These are phyloP conservation scores for Plasmodium vinckei DNA, from an alignment of 169 alveolate genomes.

Conservation along the genomic window DNA sequence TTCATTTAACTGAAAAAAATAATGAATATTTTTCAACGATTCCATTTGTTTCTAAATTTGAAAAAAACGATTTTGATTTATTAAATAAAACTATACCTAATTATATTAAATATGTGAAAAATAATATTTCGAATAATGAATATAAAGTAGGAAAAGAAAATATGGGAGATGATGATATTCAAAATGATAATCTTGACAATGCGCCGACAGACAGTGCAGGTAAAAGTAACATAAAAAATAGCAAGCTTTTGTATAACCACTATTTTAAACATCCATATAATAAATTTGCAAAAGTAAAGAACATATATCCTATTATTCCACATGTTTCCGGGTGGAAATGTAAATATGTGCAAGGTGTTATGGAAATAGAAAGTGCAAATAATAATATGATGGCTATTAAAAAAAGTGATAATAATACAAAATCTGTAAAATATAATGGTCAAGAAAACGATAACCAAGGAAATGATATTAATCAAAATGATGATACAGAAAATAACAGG, in stretches of 20 bases:
- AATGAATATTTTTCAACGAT: conserved; percentile 26
- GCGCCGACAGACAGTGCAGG: neutral
- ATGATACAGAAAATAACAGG: neutral
- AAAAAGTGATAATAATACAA: neutral
- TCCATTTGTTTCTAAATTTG: conserved; percentile 37
- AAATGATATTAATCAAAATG: neutral
- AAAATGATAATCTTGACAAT: neutral
- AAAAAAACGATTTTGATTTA: conserved; percentile 44
- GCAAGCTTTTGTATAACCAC: conserved; percentile 14
- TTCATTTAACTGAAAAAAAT: conserved; percentile 25
- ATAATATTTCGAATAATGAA: conserved; percentile 5
- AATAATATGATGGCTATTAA: conserved; percentile 7
- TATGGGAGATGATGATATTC: neutral
- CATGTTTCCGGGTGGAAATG: conserved; percentile 32
- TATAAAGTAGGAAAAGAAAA: neutral
- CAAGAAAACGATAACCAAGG: neutral
- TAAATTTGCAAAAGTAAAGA: conserved; percentile 32
- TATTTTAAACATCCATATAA: conserved; percentile 45
- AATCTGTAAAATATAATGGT: neutral
- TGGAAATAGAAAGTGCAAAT: conserved; percentile 49
- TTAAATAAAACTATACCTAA: conserved; percentile 29
- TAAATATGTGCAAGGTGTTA: conserved; percentile 63
- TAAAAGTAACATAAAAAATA: neutral
- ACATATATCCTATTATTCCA: conserved; percentile 58
- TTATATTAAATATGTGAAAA: conserved; percentile 34